Conservation (phyloP, 495 filamentous ascomycete species). For the Geoglossum glabrum region DNA sequence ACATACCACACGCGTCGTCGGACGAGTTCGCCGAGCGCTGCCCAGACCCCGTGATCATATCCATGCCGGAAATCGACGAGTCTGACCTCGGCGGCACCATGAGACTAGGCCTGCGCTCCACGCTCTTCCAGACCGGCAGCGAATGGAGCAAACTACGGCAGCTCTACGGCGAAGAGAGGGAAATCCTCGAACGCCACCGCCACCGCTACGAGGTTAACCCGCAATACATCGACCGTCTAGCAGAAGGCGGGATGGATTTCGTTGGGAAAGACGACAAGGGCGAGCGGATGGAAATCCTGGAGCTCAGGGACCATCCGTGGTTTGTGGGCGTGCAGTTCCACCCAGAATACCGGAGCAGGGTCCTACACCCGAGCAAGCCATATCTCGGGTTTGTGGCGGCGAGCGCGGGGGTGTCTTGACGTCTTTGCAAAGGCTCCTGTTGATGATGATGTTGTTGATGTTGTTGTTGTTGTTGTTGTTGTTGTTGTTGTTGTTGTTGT, state of each 20-base stretch:
- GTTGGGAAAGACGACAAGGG: conserved; percentile 66
- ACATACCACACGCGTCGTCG: conserved; percentile 36
- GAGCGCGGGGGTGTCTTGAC: conserved; percentile 36
- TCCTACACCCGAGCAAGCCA: conserved; percentile 52
- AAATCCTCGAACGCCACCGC: conserved; percentile 40
- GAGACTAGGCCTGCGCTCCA: conserved; percentile 62
- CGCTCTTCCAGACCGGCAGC: conserved; percentile 51
- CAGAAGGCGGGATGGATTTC: conserved; percentile 38
- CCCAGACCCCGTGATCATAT: conserved; percentile 49
- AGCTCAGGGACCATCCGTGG: conserved; percentile 75
- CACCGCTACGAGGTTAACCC: conserved; percentile 67
- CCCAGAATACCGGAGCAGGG: conserved; percentile 59
- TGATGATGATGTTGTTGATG: no score
- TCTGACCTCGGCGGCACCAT: conserved; percentile 71
- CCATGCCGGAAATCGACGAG: conserved; percentile 78
- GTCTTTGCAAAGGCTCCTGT: background rate
- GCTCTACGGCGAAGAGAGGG: conserved; percentile 39
- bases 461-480: no score
- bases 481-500: no score
- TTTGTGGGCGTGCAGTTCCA: conserved; percentile 85
- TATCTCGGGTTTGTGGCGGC: conserved; percentile 81
- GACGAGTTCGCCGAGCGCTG: conserved; percentile 38
- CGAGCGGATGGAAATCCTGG: conserved; percentile 78
- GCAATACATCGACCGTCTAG: conserved; percentile 34
- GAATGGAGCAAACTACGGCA: conserved; percentile 64